These are phyloP conservation scores for Gossypium mustelinum DNA, from an alignment of 345 rosid species.

Conservation along the genomic window DNA sequence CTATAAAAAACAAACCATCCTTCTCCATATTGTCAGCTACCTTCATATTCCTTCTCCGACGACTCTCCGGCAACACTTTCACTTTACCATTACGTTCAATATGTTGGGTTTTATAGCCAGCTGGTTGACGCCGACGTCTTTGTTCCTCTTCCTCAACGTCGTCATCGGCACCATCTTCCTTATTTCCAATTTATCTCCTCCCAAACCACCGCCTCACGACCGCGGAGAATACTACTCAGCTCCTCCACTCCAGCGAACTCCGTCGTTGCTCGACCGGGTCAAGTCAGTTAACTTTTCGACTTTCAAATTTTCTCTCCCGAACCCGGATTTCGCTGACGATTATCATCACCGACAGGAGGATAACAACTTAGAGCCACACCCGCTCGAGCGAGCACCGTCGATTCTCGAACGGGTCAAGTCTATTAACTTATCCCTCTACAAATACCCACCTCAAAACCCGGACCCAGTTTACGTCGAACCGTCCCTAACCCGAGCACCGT, in stretches of 20 bases:
- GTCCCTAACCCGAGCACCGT: slow-evolving; percentile 15
- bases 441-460: slow-evolving; percentile 27
- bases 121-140: background rate
- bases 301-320: background rate
- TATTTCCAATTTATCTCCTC: background rate
- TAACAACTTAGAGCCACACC: background rate
- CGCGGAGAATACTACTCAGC: background rate
- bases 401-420: slow-evolving; percentile 62
- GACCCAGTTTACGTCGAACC: background rate
- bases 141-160: background rate
- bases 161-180: background rate
- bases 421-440: slow-evolving; percentile 38
- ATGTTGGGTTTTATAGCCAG: background rate
- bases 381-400: slow-evolving; percentile 33
- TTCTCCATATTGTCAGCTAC: background rate
- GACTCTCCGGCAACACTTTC: background rate
- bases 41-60: background rate
- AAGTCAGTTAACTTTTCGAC: background rate
- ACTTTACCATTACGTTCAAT: background rate
- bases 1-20: background rate
- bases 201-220: background rate
- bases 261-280: background rate
- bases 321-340: background rate
- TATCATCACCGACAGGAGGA: background rate
- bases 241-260: background rate